Conservation (phyloP, 768 basidiomycete species). For the Hirschioporus abietinus region DNA sequence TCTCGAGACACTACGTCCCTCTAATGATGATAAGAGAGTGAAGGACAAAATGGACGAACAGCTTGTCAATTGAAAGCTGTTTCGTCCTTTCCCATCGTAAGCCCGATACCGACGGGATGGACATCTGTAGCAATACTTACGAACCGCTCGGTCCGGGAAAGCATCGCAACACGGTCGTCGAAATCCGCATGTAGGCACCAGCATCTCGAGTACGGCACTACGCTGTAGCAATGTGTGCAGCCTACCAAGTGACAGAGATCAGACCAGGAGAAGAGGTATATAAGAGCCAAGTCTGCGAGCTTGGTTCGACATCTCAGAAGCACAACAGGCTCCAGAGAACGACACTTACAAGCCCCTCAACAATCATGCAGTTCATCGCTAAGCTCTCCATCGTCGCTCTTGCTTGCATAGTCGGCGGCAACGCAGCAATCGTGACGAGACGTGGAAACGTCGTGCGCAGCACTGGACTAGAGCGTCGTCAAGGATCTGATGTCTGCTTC, state of each 20-base stretch:
- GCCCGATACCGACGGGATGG: neutral
- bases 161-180: neutral
- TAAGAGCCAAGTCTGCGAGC: neutral
- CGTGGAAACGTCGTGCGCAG: neutral
- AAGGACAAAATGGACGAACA: neutral
- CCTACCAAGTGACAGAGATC: neutral
- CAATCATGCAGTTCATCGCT: neutral
- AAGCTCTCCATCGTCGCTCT: neutral
- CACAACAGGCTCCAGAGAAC: neutral
- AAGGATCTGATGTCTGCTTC: neutral
- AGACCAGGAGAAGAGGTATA: neutral
- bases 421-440: neutral
- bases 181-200: neutral
- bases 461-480: neutral
- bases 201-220: neutral
- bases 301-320: neutral
- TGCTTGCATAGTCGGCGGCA: neutral
- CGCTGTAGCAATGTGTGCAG: neutral
- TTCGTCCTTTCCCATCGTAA: neutral
- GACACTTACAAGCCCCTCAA: neutral
- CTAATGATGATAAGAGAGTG: neutral
- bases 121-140: neutral
- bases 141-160: neutral
- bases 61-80: neutral
- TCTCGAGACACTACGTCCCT: neutral